These are phyloP conservation scores for Syzygium jambos DNA, from an alignment of 345 rosid species.

Conservation along the genomic window DNA sequence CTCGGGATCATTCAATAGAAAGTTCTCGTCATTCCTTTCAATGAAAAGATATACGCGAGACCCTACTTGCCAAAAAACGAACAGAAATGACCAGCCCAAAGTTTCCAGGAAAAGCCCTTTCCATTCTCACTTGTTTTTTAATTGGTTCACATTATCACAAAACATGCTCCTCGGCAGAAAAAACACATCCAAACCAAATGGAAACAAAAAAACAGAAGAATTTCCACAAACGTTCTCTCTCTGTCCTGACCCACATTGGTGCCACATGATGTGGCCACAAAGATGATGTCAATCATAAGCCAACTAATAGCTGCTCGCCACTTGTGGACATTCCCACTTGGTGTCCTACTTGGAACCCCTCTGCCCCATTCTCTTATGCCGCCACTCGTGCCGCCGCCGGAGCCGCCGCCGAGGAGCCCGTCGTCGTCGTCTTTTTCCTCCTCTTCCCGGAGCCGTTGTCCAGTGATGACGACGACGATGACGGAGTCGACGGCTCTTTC, in stretches of 20 bases:
- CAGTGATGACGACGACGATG: too few relatives aligned
- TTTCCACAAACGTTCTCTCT: background rate
- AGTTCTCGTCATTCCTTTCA: background rate
- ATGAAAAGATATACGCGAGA: background rate
- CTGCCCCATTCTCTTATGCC: background rate
- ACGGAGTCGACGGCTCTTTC: constrained; percentile 14
- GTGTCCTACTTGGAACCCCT: constrained; percentile 11
- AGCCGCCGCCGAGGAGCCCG: background rate
- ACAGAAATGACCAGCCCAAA: background rate
- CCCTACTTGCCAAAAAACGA: background rate
- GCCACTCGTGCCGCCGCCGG: background rate
- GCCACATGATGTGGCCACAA: too few relatives aligned
- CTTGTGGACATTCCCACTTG: constrained; percentile 19
- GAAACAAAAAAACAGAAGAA: background rate
- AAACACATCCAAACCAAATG: background rate
- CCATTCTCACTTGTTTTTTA: background rate
- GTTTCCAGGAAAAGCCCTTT: background rate
- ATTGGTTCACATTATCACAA: background rate
- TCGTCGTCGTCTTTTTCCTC: constrained; percentile 3
- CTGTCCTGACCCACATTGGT: background rate
- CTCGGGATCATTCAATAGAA: background rate
- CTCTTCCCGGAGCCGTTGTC: too few relatives aligned
- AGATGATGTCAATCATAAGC: background rate
- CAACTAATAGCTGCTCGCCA: constrained; percentile 24
- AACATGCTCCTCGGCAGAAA: background rate